Base-by-base conservation (phyloP, 2,329 filamentous ascomycete species). In the Eurotiales sp. region DNA sequence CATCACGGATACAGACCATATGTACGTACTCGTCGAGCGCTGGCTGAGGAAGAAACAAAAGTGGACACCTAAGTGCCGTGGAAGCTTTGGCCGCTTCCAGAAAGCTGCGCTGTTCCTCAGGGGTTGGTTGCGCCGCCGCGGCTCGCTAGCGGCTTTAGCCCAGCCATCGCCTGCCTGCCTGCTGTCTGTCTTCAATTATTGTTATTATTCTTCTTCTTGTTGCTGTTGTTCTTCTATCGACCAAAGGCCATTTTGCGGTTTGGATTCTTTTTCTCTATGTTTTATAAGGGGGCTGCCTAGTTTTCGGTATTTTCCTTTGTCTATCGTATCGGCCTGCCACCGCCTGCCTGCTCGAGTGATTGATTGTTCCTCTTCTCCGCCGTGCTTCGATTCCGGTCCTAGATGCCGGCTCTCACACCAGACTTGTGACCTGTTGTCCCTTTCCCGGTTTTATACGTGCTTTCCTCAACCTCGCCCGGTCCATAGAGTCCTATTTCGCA, bases 91-190 rank as follows among this genome's bases (percentile, higher is more conserved):
- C 53, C 58, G 41, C 56, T 51, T 55, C 53, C 45, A 54, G 59
- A 58, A 52, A 57, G 40, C 56, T 51, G 55, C 53, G 46, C 55
- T 50, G 53, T 48, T 56, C 55, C 55, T 64, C 62, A 64, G 62
- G 62, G 62, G 62, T 56, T 59, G 62, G 62, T 56, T 59, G 59
- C 57, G 59, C 59, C 60, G 60, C 60, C 36, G 46, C 46, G 44
- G 61, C 57, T 61, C 45, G 46, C 51, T 53, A 63, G 61, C 57
- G 56, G 61, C 58, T 64, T 61, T 62, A 59, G 55, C 58, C 58
- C 57, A 48, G 46, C 46, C 46, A 55, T 61, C 52, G 44, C 52
- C n/a, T n/a, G n/a, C n/a, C n/a, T n/a, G n/a, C n/a, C n/a, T n/a
- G n/a, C n/a, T n/a, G n/a, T 53, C 25, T 27, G 36, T 46, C 37